Evolutionary conservation across 2,329 filamentous ascomycete genomes (phyloP), one percentile per base, ranked within the genome.

Genomic region (Clathrospora elynae): DNA sequence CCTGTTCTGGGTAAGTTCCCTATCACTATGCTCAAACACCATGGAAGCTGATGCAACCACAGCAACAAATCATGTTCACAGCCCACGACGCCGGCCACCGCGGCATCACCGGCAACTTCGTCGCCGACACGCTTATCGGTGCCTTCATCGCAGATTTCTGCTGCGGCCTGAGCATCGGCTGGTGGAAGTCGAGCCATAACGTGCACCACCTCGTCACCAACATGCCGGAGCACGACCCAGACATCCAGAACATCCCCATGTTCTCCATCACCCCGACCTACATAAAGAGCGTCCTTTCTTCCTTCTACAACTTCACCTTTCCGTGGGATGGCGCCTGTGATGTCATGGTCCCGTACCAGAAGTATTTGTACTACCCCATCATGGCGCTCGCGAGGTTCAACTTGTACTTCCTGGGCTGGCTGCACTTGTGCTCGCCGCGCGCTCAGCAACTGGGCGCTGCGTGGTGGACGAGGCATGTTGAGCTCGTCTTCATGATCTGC

Each of bases 251-350:
- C 67, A 82, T 95, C 71, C 91, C 91, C 3, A 86, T 96, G 67
- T 90, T 96, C 67, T 89, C 90, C 46, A 82, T 93, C 19, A 90
- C 88, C 2, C 90, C 95, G 59, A 83, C 89, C 16, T 86, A 93
- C 61, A 80, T 95, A 38, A 77, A 78, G 25, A 86, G 76, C 44
- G 75, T 96, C 33, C 79, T 81, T 22, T 93, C 88, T 12, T 88
- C 87, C 3, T 96, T 90, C 72, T 95, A 96, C 70, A 85, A 91
- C 39, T 84, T 82, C 35, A 72, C 89, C 42, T 90, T 95, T 84
- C 68, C 79, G 43, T 95, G 88, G 67, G 90, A 95, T 64, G 77
- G 78, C 5, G 77, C 82, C n/a, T 87, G 88, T 13, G 85, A 84
- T 62, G 68, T 88, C 49, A 68, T 89, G 10, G 73, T 95, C 34